A percentile compares a stretch with the other conserved stretches of the same genome.
Evolutionary conservation across 495 filamentous ascomycete species (phyloP).

Genomic region (Aspergillus nidulans): DNA sequence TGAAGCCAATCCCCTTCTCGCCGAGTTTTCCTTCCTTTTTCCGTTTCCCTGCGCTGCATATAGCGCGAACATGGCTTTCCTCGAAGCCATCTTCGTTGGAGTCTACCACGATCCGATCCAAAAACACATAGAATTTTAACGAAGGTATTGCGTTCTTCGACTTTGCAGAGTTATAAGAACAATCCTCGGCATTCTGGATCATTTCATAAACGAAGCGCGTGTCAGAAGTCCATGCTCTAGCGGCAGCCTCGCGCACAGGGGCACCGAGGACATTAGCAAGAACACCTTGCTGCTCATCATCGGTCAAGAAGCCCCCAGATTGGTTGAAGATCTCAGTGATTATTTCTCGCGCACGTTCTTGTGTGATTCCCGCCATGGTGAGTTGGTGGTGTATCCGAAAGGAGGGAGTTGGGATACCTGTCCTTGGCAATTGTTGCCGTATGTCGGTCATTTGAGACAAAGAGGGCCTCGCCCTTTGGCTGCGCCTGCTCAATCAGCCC

Average conservation of each 20-base stretch:
- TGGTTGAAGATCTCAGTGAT: conserved; percentile 4
- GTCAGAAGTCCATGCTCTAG: neutral
- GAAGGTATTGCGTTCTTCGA: neutral
- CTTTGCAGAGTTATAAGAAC: neutral
- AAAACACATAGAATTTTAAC: neutral
- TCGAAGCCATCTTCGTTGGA: conserved; percentile 5
- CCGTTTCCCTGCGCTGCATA: conserved; percentile 1
- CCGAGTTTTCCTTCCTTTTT: neutral
- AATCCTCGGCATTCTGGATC: conserved; percentile 5
- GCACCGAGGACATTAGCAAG: neutral
- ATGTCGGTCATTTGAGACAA: no score
- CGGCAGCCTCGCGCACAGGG: neutral
- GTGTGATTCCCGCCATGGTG: neutral
- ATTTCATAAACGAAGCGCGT: conserved; percentile 6
- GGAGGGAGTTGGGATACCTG: neutral
- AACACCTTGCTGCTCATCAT: neutral
- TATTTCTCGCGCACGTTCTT: neutral
- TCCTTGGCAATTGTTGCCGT: no score
- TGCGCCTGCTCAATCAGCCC: neutral
- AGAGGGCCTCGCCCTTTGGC: no score
- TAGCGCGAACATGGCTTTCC: conserved; percentile 8
- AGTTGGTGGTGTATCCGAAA: neutral
- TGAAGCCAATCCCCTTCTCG: conserved; percentile 2
- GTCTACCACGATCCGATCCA: neutral
- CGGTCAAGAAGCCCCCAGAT: neutral